Evolutionary conservation across 768 basidiomycete species (phyloP).

Genomic region (Russula compacta): DNA sequence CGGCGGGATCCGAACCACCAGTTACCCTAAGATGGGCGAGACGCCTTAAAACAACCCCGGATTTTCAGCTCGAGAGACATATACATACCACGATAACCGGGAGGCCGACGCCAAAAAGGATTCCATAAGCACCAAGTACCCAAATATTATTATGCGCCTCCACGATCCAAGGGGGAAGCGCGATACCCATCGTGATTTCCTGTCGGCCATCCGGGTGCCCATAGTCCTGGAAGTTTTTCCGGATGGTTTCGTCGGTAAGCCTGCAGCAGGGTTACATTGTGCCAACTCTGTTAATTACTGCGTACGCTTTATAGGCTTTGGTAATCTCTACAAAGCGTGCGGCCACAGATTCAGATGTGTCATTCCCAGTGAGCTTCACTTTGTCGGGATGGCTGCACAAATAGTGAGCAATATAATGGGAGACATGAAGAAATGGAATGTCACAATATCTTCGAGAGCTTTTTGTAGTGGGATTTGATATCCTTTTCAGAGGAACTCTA

Average conservation of each 20-base stretch:
- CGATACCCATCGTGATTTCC: slow-evolving; percentile 89
- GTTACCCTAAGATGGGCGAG: slow-evolving; percentile 42
- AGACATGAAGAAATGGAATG: slow-evolving; percentile 19
- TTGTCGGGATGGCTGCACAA: slow-evolving; percentile 87
- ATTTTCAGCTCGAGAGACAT: slow-evolving; percentile 18
- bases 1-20: slow-evolving; percentile 97
- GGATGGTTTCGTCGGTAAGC: slow-evolving; percentile 85
- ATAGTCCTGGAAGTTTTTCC: slow-evolving; percentile 80
- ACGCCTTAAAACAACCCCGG: background rate
- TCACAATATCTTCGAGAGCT: slow-evolving; percentile 80
- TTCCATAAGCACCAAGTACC: slow-evolving; percentile 81
- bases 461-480: slow-evolving; percentile 93
- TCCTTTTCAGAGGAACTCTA: slow-evolving; percentile 74
- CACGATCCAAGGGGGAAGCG: slow-evolving; percentile 88
- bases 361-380: slow-evolving; percentile 70
- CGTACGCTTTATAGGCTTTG: slow-evolving; percentile 94
- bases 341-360: slow-evolving; percentile 81
- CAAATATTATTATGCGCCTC: slow-evolving; percentile 86
- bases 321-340: slow-evolving; percentile 86
- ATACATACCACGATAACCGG: slow-evolving; percentile 66
- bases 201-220: slow-evolving; percentile 98
- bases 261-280: slow-evolving; percentile 30
- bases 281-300: slow-evolving; percentile 4
- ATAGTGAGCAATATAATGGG: background rate
- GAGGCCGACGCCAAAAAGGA: slow-evolving; percentile 80